Base-by-base conservation (phyloP, 208 protist species). In the Phytomonas serpens region DNA sequence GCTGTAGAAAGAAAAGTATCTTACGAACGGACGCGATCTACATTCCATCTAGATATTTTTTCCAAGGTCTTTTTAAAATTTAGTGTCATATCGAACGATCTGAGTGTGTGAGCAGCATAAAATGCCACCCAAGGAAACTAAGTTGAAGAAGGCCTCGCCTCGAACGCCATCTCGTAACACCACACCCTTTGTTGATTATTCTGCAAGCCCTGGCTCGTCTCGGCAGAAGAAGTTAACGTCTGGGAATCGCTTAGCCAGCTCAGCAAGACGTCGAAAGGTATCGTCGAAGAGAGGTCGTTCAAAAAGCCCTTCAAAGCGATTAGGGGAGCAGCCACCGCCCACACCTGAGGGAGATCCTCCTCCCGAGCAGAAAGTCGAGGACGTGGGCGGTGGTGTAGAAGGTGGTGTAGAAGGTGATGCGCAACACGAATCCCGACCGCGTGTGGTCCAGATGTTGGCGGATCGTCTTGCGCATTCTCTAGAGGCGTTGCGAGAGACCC, bases 381-480 rank as follows among this genome's bases (percentile, higher is more conserved):
- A 57, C 13, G 19, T 6, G 4, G 16, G 19, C 27, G 47, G 19
- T 16, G 23, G 13, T 23, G 13, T 23, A 16, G 47, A 27, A 0
- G 47, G 19, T 16, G 23, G 13, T 23, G 13, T 23, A 16, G 47
- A 27, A 0, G 19, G 47, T 6, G 19, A 57, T 27, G 47, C 4
- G 16, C 10, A 16, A 47, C 13, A 16, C 19, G 19, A 0, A 27
- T 57, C 47, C 27, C 47, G 47, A 9, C 16, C 16, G 23, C 47
- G 19, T 19, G 47, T 72, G 33, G 77, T 93, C 27, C 80, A 90
- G 32, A 66, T 65, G 10, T 65, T 95, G 5, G 80, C 84, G 0
- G 74, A 83, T 52, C 77, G 88, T 42, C 78, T 95, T 13, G 67
- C 78, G n/a, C 64, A 82, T 37, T 90, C 88, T 11, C 75, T 91